phyloP scores from a whole-genome alignment of 2,329 filamentous ascomycete genomes.

The Penicillium glabrum region DNA sequence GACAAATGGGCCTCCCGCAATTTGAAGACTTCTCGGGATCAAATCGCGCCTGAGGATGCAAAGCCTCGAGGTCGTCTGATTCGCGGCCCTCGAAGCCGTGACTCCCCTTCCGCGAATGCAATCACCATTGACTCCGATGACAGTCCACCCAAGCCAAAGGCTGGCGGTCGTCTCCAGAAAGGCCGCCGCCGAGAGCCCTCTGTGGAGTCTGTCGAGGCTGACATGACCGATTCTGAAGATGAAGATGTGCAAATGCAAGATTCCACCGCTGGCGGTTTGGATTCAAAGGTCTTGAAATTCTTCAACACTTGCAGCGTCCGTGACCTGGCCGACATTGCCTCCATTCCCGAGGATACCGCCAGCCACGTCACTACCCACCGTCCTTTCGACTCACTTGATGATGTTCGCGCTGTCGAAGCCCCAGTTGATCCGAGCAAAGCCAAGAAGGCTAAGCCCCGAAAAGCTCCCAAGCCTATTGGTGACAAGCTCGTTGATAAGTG shows the following conservation, averaged over 20 bases:
- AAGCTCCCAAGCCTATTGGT: slow-evolving; percentile 58
- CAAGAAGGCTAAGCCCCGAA: slow-evolving; percentile 52
- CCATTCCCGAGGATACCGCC: slow-evolving; percentile 68
- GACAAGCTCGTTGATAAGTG: slow-evolving; percentile 67
- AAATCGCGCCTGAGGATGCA: slow-evolving; percentile 23
- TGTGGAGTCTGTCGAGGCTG: slow-evolving; percentile 35
- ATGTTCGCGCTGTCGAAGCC: slow-evolving; percentile 65
- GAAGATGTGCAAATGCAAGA: slow-evolving; percentile 42
- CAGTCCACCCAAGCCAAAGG: slow-evolving; percentile 28
- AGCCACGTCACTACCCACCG: slow-evolving; percentile 69
- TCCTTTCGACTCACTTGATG: slow-evolving; percentile 68
- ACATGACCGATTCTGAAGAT: slow-evolving; percentile 47
- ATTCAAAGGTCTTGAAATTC: slow-evolving; percentile 67
- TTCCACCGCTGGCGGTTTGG: slow-evolving; percentile 46
- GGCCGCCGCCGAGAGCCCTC: slow-evolving; percentile 42
- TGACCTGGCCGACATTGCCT: slow-evolving; percentile 79
- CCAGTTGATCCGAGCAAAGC: slow-evolving; percentile 39
- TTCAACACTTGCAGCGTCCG: slow-evolving; percentile 76
- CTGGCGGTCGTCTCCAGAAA: slow-evolving; percentile 47
- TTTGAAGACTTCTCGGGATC: slow-evolving; percentile 16
- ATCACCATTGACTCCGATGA: slow-evolving; percentile 16
- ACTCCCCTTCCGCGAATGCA: slow-evolving; percentile 23
- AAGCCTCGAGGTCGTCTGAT: slow-evolving; percentile 41
- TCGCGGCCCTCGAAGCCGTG: slow-evolving; percentile 35
- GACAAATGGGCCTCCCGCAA: slow-evolving; percentile 58